These are phyloP conservation scores for Delitschia confertaspora DNA, from an alignment of 495 filamentous ascomycete species.

Conservation along the genomic window DNA sequence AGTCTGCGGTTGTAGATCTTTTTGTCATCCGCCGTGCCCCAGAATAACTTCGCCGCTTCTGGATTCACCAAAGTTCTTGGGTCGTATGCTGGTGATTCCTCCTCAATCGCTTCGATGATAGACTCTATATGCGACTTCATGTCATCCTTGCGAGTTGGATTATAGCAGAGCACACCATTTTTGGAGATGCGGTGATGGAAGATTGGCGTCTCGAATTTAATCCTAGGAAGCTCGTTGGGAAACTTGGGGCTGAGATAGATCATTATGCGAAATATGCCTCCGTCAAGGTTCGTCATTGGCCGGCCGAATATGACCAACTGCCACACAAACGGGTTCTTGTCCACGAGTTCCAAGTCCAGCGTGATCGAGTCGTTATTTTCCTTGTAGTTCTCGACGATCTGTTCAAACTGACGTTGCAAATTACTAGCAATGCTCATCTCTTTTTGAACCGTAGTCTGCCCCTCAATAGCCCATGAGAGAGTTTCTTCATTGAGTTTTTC, in stretches of 20 bases:
- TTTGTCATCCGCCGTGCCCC: slow-evolving; percentile 70
- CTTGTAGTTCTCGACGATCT: slow-evolving; percentile 66
- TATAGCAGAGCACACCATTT: slow-evolving; percentile 76
- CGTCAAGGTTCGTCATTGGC: slow-evolving; percentile 89
- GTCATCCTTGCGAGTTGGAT: slow-evolving; percentile 64
- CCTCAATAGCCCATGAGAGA: slow-evolving; percentile 60
- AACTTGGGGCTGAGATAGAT: slow-evolving; percentile 80
- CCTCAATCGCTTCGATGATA: slow-evolving; percentile 74
- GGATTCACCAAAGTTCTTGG: slow-evolving; percentile 80
- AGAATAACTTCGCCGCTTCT: slow-evolving; percentile 79
- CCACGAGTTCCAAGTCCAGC: slow-evolving; percentile 63
- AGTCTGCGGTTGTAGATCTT: slow-evolving; percentile 77
- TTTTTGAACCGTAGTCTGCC: slow-evolving; percentile 50
- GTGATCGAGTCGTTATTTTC: slow-evolving; percentile 57
- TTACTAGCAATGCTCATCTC: slow-evolving; percentile 71
- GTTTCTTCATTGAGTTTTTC: slow-evolving; percentile 63
- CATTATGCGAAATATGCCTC: slow-evolving; percentile 76
- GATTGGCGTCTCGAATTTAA: slow-evolving; percentile 67
- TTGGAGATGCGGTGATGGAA: slow-evolving; percentile 84
- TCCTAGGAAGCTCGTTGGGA: slow-evolving; percentile 82
- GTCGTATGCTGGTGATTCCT: slow-evolving; percentile 80
- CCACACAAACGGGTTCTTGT: slow-evolving; percentile 63
- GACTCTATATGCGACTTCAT: slow-evolving; percentile 76
- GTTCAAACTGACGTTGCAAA: slow-evolving; percentile 73
- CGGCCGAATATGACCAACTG: slow-evolving; percentile 74